Evolutionary conservation across 768 basidiomycete genomes (phyloP), one percentile per base, ranked within the genome.

Genomic region (Floccularia luteovirens): DNA sequence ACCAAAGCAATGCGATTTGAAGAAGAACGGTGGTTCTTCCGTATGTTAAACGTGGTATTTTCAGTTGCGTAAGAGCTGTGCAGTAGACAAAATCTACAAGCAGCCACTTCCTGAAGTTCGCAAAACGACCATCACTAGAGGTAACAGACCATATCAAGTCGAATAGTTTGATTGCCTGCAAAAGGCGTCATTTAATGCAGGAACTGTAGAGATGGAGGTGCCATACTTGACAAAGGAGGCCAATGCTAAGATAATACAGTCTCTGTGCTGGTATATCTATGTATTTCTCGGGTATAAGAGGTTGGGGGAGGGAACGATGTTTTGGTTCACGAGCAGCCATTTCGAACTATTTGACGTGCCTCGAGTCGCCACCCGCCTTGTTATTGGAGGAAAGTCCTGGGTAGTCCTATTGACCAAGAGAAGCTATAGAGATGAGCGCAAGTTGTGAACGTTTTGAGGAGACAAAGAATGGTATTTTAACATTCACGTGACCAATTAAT

Each of bases 221-320:
- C 37, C 70, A 40, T 46, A 85, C 90, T 72, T 92, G 90, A 24
- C 86, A 67, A 2, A 90, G 66, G 28, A 80, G 72, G 5, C 82
- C 85, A 19, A 90, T 60, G 44, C 88, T 84, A 31, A 89, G 66
- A 46, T 74, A 73, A 51, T 92, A 89, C 4, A 87, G 71, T 36
- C 91, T 71, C 55, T 90, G 87, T 12, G 87, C 81, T 16, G 87
- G 85, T 3, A 79, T 66, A 52, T 87, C 84, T 22, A 91, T 48
- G 53, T 78, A 79, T 41, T 69, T 72, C 58, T 88, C 82, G 22
- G 89, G 75, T 37, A 94, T 79, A 25, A 85, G 64, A 30, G 89
- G 64, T 37, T 48, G 47, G 24, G 40, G 41, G 14, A 25, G 38
- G 19, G 27, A 20, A 8, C n/a, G n/a, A n/a, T 16, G 6, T 23